Evolutionary conservation across 2,329 filamentous ascomycete genomes (phyloP).

Genomic region (Herpomyces periplanetae): DNA sequence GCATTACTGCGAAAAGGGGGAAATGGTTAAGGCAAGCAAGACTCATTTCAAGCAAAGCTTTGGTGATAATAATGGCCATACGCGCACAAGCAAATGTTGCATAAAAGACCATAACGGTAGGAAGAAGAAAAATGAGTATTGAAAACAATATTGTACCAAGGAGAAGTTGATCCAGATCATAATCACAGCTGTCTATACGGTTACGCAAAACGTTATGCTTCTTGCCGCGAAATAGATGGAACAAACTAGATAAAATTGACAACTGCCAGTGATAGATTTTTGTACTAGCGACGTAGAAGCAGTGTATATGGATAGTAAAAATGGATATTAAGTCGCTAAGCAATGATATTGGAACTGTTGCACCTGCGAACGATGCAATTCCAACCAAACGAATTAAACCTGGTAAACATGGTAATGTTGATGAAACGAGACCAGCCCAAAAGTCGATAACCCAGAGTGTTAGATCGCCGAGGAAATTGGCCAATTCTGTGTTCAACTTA

Average conservation of each 20-base stretch:
- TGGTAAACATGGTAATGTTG: conserved; percentile 40
- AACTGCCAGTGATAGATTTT: conserved; percentile 97
- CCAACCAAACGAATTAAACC: conserved; percentile 67
- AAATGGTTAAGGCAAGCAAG: conserved; percentile 90
- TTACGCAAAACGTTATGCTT: conserved; percentile 89
- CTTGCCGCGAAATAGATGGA: conserved; percentile 88
- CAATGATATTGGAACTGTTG: conserved; percentile 80
- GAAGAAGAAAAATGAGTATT: conserved; percentile 63
- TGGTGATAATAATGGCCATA: conserved; percentile 75
- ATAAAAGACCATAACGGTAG: conserved; percentile 85
- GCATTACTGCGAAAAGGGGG: conserved; percentile 79
- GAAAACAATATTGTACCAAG: conserved; percentile 91
- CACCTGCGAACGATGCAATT: conserved; percentile 71
- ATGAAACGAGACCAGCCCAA: conserved; percentile 59
- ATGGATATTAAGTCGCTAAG: conserved; percentile 75
- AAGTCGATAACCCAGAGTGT: conserved; percentile 97
- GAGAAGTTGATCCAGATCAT: conserved; percentile 80
- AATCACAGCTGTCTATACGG: conserved; percentile 92
- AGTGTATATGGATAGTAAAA: conserved; percentile 81
- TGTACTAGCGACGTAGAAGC: conserved; percentile 81
- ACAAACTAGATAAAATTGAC: conserved; percentile 80
- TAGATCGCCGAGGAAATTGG: conserved; percentile 64
- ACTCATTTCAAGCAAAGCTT: conserved; percentile 59
- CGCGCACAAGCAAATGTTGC: conserved; percentile 72
- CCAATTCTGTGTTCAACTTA: conserved; percentile 76